Conservation (phyloP, 805 yeast species). For the Vanderwaltozyma tropicalis region DNA sequence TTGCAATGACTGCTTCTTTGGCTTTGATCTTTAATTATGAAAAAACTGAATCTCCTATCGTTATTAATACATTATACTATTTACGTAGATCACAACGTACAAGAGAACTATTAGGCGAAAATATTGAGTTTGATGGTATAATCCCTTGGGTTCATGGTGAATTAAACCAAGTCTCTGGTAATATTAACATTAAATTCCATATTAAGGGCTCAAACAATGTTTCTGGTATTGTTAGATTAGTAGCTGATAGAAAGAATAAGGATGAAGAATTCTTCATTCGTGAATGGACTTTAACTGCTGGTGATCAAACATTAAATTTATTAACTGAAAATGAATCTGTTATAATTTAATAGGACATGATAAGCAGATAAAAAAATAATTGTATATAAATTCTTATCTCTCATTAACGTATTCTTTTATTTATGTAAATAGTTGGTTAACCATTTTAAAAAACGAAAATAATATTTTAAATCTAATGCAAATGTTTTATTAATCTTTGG, state of each 20-base stretch:
- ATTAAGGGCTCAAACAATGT: constrained; percentile 55
- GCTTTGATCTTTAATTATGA: constrained; percentile 83
- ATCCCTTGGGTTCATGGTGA: constrained; percentile 87
- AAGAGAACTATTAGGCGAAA: constrained; percentile 55
- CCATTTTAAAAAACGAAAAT: no score
- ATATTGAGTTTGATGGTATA: constrained; percentile 55
- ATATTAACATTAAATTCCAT: constrained; percentile 59
- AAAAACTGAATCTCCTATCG: constrained; percentile 80
- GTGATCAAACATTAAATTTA: constrained; percentile 38
- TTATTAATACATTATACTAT: constrained; percentile 76
- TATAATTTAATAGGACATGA: neutral
- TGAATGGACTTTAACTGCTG: constrained; percentile 51
- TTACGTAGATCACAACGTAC: constrained; percentile 66
- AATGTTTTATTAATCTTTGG: no score
- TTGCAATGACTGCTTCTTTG: constrained; percentile 44
- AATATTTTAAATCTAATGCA: no score
- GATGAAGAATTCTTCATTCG: constrained; percentile 47
- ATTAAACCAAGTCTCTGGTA: constrained; percentile 73
- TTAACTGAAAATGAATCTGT: constrained; percentile 34
- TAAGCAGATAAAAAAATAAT: neutral
- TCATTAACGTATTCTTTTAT: no score
- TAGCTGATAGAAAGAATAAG: constrained; percentile 58
- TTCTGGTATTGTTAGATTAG: constrained; percentile 47
- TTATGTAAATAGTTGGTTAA: no score
- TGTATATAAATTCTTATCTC: neutral